Conservation (phyloP, 805 yeast genomes). For the Metschnikowia borealis region DNA sequence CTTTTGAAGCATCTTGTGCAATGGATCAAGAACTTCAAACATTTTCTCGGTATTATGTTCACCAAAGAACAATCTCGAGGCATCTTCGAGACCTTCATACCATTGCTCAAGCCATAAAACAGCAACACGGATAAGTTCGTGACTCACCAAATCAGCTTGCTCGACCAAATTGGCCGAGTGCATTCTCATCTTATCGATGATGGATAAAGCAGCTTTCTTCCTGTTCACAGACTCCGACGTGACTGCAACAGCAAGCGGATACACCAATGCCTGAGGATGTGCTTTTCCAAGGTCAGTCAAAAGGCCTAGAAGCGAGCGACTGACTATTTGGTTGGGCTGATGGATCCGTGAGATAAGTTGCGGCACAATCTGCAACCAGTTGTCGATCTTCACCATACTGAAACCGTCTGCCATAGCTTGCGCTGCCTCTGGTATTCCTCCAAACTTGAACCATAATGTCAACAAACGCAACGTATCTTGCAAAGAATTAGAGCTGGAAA, state of each 20-base stretch:
- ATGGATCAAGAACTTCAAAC: constrained; percentile 86
- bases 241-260: constrained; percentile 93
- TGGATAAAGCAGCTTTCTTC: constrained; percentile 85
- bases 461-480: constrained; percentile 89
- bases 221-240: constrained; percentile 88
- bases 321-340: constrained; percentile 84
- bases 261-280: constrained; percentile 95
- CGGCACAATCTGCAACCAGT: constrained; percentile 94
- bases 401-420: constrained; percentile 89
- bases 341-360: constrained; percentile 95
- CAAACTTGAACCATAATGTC: constrained; percentile 94
- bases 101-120: constrained; percentile 97
- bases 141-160: constrained; percentile 92
- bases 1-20: constrained; percentile 76
- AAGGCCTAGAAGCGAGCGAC: constrained; percentile 72
- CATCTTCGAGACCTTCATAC: constrained; percentile 97
- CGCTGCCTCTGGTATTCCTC: constrained; percentile 89
- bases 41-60: constrained; percentile 93
- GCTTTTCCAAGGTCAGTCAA: constrained; percentile 87
- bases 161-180: constrained; percentile 83
- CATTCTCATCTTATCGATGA: constrained; percentile 85
- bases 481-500: constrained; percentile 79
- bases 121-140: constrained; percentile 89
- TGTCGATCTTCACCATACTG: constrained; percentile 80
- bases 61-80: constrained; percentile 87